phyloP scores from a whole-genome alignment of 768 basidiomycete species.

The Lepiota subincarnata region DNA sequence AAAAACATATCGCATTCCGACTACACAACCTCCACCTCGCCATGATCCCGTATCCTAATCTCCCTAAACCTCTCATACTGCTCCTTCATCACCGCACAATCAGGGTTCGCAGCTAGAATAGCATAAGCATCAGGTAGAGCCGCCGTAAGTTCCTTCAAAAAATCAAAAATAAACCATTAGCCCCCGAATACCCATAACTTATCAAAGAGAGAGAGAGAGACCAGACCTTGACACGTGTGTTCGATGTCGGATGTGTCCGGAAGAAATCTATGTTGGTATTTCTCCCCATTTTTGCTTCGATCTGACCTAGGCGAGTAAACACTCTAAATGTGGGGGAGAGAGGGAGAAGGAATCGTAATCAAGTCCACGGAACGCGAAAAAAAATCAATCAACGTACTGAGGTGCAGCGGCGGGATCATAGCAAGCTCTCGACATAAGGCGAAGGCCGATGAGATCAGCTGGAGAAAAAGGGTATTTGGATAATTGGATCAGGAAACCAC shows the following conservation, averaged over 20 bases:
- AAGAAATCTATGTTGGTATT: slow-evolving; percentile 50
- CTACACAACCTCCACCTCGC: neutral
- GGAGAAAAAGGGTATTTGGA: neutral
- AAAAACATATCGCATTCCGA: neutral
- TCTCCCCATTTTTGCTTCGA: slow-evolving; percentile 41
- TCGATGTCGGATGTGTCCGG: slow-evolving; percentile 76
- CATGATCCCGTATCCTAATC: neutral
- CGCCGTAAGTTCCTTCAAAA: slow-evolving; percentile 43
- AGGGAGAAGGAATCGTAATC: too few species aligned
- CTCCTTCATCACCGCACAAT: slow-evolving; percentile 43
- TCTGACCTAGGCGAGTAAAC: slow-evolving; percentile 60
- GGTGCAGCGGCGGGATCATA: slow-evolving; percentile 78
- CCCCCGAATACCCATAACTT: too few species aligned
- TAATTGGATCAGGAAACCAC: neutral
- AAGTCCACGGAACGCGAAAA: too few species aligned
- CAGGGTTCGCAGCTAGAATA: slow-evolving; percentile 50
- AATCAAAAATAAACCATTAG: too few species aligned
- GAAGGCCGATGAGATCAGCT: slow-evolving; percentile 87
- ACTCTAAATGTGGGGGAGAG: too few species aligned
- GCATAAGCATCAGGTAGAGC: slow-evolving; percentile 55
- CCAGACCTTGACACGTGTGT: slow-evolving; percentile 66
- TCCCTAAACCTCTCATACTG: slow-evolving; percentile 30
- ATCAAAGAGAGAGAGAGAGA: neutral
- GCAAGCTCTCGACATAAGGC: slow-evolving; percentile 79
- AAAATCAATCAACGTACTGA: slow-evolving; percentile 39